These are phyloP conservation scores for Dendrobium nobile DNA, from an alignment of 106 monocot genomes.

Conservation along the genomic window DNA sequence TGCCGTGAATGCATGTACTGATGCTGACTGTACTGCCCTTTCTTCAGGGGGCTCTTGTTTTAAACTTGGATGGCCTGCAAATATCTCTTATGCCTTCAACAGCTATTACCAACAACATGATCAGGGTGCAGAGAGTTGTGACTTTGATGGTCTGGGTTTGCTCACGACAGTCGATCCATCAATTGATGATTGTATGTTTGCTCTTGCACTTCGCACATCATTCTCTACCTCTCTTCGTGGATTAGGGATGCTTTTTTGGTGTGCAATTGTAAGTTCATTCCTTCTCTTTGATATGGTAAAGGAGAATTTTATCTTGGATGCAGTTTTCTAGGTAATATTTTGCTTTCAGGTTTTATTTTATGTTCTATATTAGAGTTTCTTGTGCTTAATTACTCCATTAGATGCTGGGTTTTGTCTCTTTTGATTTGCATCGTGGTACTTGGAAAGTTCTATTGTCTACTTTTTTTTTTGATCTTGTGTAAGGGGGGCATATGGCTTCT, in stretches of 20 bases:
- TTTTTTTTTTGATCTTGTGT: too few species aligned
- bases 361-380: too few species aligned
- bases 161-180: conserved; percentile 89
- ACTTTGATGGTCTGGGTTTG: conserved; percentile 76
- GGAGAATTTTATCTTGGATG: too few species aligned
- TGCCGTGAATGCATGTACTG: conserved; percentile 41
- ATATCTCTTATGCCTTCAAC: conserved; percentile 85
- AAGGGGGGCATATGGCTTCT: too few species aligned
- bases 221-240: conserved; percentile 12
- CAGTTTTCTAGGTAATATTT: too few species aligned
- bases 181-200: conserved; percentile 61
- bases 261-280: background rate
- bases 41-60: conserved; percentile 75
- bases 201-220: conserved; percentile 38
- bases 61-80: conserved; percentile 58
- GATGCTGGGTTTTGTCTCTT: too few species aligned
- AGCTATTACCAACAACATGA: conserved; percentile 76
- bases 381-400: too few species aligned
- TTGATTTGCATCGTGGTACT: too few species aligned
- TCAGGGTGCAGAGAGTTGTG: conserved; percentile 65
- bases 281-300: too few species aligned
- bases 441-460: too few species aligned
- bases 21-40: conserved; percentile 64
- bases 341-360: too few species aligned
- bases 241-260: background rate